Base-by-base conservation (phyloP, 352 stramenopile genomes). In the Pythium rhizo-oryzae region DNA sequence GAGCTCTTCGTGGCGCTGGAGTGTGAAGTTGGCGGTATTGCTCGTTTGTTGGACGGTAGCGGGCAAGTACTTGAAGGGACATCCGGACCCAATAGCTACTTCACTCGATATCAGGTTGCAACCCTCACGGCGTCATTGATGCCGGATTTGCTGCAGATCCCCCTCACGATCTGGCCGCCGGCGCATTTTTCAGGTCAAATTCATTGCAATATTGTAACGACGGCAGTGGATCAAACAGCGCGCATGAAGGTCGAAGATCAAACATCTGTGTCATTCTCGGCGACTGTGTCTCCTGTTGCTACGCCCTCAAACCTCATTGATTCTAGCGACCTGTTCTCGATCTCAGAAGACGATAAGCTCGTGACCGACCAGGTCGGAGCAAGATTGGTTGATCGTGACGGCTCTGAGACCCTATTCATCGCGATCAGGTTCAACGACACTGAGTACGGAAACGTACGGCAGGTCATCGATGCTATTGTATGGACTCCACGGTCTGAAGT, bases 381-480 rank as follows among this genome's bases (percentile, higher is more conserved):
- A 5, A 71, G 59, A 8, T 52, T 85, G 39, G 56, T 77, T 33
- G 77, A 85, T 68, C 57, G 66, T 5, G 77, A 85, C 23, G 70
- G 72, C 15, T 85, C 77, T 0, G 75, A 85, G 47, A 44, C 41
- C 13, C 41, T 79, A n/a, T 81, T 71, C 43, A 62, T 85, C 21
- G 59, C 67, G 8, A 53, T 79, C 41, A 55, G 79, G 25, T 67
- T 81, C 6, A 52, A 72, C 7, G 24, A 54, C 59, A 25, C 7
- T 23, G 28, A n/a, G 0, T 49, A 57, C 47, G 4, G 18, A n/a
- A 41, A 44, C 21, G 23, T 9, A 18, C 46, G 33, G 3, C 21
- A 21, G 18, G 21, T 50, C 16, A 49, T 83, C 9, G 64, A 63
- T 65, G 67, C 54, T 30, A 47, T 62, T 55, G 43, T 44, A 11